Percentiles rank a stretch among this genome's conserved stretches.
Conservation (phyloP, 202 grass and related monocot genomes). For the Thinopyrum obtusiflorum region DNA sequence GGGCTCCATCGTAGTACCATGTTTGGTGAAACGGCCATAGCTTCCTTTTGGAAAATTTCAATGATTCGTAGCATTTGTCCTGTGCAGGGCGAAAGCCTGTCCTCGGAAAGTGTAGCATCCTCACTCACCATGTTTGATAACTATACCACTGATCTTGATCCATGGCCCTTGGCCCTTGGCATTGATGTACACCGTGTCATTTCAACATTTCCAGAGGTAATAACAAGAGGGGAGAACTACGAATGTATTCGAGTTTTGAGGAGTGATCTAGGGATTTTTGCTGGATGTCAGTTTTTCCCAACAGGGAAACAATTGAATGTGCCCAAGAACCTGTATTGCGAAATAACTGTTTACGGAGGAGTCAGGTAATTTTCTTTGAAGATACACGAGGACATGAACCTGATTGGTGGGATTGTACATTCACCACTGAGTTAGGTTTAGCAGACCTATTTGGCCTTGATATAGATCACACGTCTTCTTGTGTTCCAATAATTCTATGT, state of each 20-base stretch:
- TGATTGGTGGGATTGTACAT: background rate
- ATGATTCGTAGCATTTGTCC: slow-evolving; percentile 35
- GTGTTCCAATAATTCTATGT: background rate
- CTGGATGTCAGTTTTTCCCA: background rate
- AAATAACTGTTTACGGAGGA: background rate
- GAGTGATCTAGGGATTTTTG: background rate
- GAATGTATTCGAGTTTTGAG: background rate
- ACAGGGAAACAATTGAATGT: background rate
- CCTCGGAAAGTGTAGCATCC: background rate
- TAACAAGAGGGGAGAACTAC: background rate
- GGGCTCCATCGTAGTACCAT: background rate
- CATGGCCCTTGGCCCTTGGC: background rate
- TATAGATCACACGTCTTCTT: background rate
- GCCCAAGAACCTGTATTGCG: background rate
- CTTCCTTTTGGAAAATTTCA: background rate
- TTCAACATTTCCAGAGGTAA: background rate
- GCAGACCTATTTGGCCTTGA: slow-evolving; percentile 2
- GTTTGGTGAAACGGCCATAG: slow-evolving; percentile 35
- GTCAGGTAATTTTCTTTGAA: background rate
- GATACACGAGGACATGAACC: background rate
- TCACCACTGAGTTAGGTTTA: background rate
- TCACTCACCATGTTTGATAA: background rate
- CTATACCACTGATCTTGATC: background rate
- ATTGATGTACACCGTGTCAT: background rate
- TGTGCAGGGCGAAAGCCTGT: background rate